Base-by-base conservation (phyloP, 805 yeast species). In the Komagataella mondaviorum region DNA sequence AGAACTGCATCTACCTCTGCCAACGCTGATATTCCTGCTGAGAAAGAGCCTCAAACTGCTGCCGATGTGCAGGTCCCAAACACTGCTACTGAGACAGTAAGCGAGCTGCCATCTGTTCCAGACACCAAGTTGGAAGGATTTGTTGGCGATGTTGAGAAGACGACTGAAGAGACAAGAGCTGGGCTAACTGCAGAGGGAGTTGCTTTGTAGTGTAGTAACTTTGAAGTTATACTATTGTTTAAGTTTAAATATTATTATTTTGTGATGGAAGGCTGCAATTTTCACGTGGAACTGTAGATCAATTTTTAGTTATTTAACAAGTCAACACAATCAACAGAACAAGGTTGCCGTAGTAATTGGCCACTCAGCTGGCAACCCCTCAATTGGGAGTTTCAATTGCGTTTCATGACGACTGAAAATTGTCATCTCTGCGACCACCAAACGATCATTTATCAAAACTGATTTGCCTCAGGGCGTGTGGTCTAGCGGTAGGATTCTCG, bases 1-100 rank as follows among this genome's bases (percentile, higher is more conserved):
- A 81, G 88, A 77, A 83, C 89, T 55, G 87, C 87, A 44, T 81
- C 85, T 45, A 71, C 86, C 46, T 81, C 86, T 48, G 85, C 39
- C 39, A 30, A 30, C 6, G 39, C 39, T 30, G 39, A 10, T 14
- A 30, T 30, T 8, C 39, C 39, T 30, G 39, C 39, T 30, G 39
- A 30, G 12, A 14, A 30, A 30, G 39, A 10, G 5, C 39, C 39
- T 30, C 14, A 30, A 30, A 8, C 39, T 30, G 39, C 39, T 30
- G 39, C 39, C 4, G 39, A 30, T 10, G 39, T 30, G 39, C 10
- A 30, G 14, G 14, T 30, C 14, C 14, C 39, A 10, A 14, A 30
- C 14, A 30, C 39, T 30, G 39, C 39, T 14, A 4, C 39, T 30
- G 39, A 30, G 39, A 30, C 10, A 3, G 8, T 30, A 30, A 30